Percentiles rank a stretch among this genome's conserved stretches.
phyloP scores from a whole-genome alignment of 345 rosid genomes.

The Fremontodendron californicum region DNA sequence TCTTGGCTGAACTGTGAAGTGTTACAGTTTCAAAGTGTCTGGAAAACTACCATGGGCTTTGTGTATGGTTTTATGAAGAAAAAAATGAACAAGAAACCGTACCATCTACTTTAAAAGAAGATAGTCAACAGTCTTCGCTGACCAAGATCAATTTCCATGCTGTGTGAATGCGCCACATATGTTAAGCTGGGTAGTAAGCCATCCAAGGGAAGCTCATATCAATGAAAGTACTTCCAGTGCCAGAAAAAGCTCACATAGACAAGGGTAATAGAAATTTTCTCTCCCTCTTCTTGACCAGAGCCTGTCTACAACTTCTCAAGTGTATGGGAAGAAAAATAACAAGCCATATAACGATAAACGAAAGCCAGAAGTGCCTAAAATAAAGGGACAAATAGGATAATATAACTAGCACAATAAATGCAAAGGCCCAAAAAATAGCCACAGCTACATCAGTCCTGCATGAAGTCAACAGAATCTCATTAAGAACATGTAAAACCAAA shows the following conservation, averaged over 20 bases:
- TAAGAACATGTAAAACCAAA: neutral
- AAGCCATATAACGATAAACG: constrained; percentile 27
- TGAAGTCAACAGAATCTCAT: constrained; percentile 10
- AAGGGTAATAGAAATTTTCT: constrained; percentile 40
- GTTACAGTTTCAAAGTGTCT: neutral
- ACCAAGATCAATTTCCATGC: constrained; percentile 16
- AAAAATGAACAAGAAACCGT: constrained; percentile 8
- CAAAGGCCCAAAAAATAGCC: constrained; percentile 39
- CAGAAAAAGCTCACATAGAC: constrained; percentile 31
- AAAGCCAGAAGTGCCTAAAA: constrained; percentile 34
- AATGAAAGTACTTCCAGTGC: neutral
- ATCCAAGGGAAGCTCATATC: neutral
- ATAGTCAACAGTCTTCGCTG: neutral
- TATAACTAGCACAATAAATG: constrained; percentile 33
- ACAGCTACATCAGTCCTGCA: constrained; percentile 47
- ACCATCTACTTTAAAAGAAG: constrained; percentile 20
- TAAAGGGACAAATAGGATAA: constrained; percentile 27
- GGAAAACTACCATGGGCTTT: constrained; percentile 14
- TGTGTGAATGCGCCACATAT: neutral
- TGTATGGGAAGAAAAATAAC: constrained; percentile 34
- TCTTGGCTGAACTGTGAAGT: constrained; percentile 1
- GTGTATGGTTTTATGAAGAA: constrained; percentile 12
- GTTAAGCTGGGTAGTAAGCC: neutral
- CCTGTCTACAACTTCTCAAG: constrained; percentile 38
- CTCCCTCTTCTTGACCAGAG: constrained; percentile 39